A percentile compares a stretch with the other conserved stretches of the same genome.
These are phyloP conservation scores for Mycena kentingensis DNA, from an alignment of 768 basidiomycete species.

Conservation along the genomic window DNA sequence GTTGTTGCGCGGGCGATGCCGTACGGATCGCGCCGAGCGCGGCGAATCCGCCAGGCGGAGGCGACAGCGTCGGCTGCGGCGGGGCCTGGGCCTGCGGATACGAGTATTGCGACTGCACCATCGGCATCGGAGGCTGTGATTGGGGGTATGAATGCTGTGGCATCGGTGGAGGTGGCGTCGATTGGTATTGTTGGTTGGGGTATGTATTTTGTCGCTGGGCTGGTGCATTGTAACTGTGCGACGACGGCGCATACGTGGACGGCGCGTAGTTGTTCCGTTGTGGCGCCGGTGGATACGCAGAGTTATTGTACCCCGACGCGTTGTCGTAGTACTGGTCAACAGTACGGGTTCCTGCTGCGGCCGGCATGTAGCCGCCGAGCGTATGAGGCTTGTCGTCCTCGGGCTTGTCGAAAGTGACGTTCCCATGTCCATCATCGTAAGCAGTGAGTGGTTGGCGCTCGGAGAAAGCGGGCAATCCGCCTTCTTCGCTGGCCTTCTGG, in stretches of 20 bases:
- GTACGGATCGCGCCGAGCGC: slow-evolving; percentile 1
- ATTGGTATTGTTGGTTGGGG: slow-evolving; percentile 21
- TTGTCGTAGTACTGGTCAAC: slow-evolving; percentile 71
- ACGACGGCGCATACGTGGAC: slow-evolving; percentile 34
- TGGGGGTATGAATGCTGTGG: slow-evolving; percentile 26
- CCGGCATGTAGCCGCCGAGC: slow-evolving; percentile 67
- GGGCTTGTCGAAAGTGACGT: slow-evolving; percentile 53
- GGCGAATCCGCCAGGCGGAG: slow-evolving; percentile 23
- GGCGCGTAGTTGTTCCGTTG: slow-evolving; percentile 33
- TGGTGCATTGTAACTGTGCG: slow-evolving; percentile 30
- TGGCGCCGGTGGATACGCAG: slow-evolving; percentile 48
- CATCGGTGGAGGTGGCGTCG: slow-evolving; percentile 25
- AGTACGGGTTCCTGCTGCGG: slow-evolving; percentile 63
- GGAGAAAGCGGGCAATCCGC: slow-evolving; percentile 73
- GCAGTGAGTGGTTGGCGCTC: slow-evolving; percentile 71
- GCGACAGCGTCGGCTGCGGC: slow-evolving; percentile 37
- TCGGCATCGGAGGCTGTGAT: slow-evolving; percentile 24
- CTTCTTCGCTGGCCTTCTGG: slow-evolving; percentile 54
- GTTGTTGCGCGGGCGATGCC: slow-evolving; percentile 13
- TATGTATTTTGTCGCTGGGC: slow-evolving; percentile 25
- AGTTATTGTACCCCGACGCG: slow-evolving; percentile 27
- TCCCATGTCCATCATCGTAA: slow-evolving; percentile 57
- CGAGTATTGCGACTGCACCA: slow-evolving; percentile 8
- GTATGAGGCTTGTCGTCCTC: slow-evolving; percentile 57
- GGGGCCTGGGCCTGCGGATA: slow-evolving; percentile 17